phyloP scores from a whole-genome alignment of 1,139 yeast genomes.

The Hyphopichia wangnamkhiaoensis region DNA sequence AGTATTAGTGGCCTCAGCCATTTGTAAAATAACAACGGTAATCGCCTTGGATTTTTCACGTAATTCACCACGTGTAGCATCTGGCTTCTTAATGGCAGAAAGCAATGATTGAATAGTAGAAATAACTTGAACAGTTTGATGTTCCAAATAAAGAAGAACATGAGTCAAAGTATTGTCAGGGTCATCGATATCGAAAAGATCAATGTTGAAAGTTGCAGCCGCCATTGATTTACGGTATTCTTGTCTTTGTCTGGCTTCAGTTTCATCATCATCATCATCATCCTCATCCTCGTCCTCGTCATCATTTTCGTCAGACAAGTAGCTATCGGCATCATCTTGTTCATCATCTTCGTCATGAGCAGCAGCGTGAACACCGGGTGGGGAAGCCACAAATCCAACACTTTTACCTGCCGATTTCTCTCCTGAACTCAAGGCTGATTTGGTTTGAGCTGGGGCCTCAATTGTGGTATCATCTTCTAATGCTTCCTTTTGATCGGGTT shows the following conservation, averaged over 20 bases:
- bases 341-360: slow-evolving; percentile 17
- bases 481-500: background rate
- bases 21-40: slow-evolving; percentile 73
- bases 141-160: slow-evolving; percentile 82
- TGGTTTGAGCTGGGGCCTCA: background rate
- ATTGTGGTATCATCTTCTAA: background rate
- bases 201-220: slow-evolving; percentile 63
- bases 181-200: slow-evolving; percentile 74
- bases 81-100: slow-evolving; percentile 72
- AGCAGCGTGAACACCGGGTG: slow-evolving; percentile 9
- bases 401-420: slow-evolving; percentile 3
- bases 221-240: slow-evolving; percentile 54
- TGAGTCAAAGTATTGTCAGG: slow-evolving; percentile 89
- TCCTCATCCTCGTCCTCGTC: slow-evolving; percentile 21
- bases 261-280: slow-evolving; percentile 25
- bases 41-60: slow-evolving; percentile 74
- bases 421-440: background rate
- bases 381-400: slow-evolving; percentile 5
- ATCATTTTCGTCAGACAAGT: slow-evolving; percentile 13
- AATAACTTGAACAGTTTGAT: slow-evolving; percentile 90
- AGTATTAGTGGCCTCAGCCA: slow-evolving; percentile 87
- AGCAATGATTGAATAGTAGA: slow-evolving; percentile 83
- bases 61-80: slow-evolving; percentile 74
- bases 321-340: slow-evolving; percentile 15
- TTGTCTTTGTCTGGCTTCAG: slow-evolving; percentile 45